Conservation (phyloP, 495 filamentous ascomycete species). For the Xylaria intraflava region DNA sequence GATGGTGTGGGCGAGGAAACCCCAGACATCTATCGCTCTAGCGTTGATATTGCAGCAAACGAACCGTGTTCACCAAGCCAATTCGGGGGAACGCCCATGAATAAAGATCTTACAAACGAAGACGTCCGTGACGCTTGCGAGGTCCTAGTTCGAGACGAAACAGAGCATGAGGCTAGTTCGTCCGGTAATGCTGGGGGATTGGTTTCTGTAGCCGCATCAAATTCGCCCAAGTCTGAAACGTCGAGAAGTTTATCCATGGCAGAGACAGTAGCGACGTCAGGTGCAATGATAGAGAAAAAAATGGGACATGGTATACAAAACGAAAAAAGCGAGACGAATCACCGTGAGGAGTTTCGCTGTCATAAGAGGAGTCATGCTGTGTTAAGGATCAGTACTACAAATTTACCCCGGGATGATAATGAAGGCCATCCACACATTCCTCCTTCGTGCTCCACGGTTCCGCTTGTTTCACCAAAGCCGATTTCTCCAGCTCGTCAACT, state of each 20-base stretch:
- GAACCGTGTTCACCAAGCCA: not conserved
- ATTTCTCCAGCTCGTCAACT: slow-evolving; percentile 42
- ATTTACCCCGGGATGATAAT: slow-evolving; percentile 21
- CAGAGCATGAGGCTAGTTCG: not conserved
- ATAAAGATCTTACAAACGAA: not conserved
- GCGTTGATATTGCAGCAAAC: not conserved
- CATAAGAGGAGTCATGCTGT: slow-evolving; percentile 23
- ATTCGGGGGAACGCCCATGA: not conserved
- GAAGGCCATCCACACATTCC: slow-evolving; percentile 22
- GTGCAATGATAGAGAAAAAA: not conserved
- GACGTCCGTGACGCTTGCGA: not conserved
- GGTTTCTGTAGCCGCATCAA: not conserved
- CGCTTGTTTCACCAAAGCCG: slow-evolving; percentile 39
- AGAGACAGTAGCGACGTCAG: not conserved
- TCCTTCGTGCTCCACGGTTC: slow-evolving; percentile 21
- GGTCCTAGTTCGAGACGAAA: not conserved
- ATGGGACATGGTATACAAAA: not conserved
- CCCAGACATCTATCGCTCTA: not conserved
- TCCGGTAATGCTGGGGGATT: not conserved
- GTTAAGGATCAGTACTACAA: slow-evolving; percentile 23
- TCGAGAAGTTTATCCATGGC: not conserved
- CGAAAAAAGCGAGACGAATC: not conserved
- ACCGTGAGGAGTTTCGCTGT: slow-evolving; percentile 13
- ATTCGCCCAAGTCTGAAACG: not conserved
- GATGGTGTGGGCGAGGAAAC: not conserved